Conservation (phyloP, 768 basidiomycete genomes). For the Harrya chromipes region DNA sequence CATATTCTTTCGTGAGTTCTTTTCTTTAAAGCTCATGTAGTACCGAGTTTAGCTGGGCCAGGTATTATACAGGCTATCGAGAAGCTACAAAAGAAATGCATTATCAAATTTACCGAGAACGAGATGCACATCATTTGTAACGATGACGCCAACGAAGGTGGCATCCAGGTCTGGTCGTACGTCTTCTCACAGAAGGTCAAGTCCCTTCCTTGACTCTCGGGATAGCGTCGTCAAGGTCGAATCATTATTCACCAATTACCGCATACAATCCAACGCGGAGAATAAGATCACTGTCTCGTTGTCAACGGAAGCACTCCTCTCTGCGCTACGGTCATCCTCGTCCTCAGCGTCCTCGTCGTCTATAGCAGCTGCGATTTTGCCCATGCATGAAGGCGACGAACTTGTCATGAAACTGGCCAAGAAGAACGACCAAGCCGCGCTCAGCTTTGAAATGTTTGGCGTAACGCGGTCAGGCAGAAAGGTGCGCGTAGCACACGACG, state of each 20-base stretch:
- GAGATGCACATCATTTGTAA: conserved; percentile 85
- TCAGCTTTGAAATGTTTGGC: conserved; percentile 73
- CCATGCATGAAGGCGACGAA: conserved; percentile 53
- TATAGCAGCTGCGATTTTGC: conserved; percentile 27
- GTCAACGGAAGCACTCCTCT: conserved; percentile 69
- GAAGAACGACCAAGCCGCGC: conserved; percentile 74
- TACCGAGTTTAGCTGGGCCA: conserved; percentile 24
- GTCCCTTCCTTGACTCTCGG: conserved; percentile 6
- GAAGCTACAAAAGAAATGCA: conserved; percentile 80
- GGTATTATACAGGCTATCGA: conserved; percentile 80
- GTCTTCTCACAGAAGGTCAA: conserved; percentile 35
- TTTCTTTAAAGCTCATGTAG: background rate
- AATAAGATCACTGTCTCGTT: conserved; percentile 81
- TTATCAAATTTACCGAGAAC: conserved; percentile 72
- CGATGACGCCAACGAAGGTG: conserved; percentile 73
- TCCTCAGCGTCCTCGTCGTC: conserved; percentile 44
- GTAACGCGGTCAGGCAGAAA: conserved; percentile 59
- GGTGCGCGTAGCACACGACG: conserved; percentile 73
- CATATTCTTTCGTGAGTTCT: conserved; percentile 49
- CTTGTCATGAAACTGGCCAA: conserved; percentile 84
- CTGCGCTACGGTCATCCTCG: conserved; percentile 65
- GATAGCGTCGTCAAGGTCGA: conserved; percentile 60
- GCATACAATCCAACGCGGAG: conserved; percentile 81
- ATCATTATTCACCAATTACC: conserved; percentile 70
- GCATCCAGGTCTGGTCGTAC: conserved; percentile 84